A percentile compares a stretch with the other conserved stretches of the same genome.
phyloP scores from a whole-genome alignment of 176 grass and related monocot genomes.

The Hsuehochloa calcarea region DNA sequence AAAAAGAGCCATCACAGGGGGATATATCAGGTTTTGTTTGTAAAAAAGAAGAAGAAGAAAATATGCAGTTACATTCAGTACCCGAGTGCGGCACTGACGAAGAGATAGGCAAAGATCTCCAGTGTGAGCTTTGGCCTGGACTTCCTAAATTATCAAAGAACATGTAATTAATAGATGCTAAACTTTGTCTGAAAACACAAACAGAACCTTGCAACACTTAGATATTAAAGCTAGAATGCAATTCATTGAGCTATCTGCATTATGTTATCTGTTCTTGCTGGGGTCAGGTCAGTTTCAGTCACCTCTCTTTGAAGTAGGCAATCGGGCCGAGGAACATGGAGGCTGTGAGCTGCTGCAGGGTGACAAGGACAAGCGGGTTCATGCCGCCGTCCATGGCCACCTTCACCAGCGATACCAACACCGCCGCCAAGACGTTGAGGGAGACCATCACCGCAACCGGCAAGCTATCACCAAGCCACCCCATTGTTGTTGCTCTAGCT shows the following conservation, averaged over 20 bases:
- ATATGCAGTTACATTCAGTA: neutral
- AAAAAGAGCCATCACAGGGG: neutral
- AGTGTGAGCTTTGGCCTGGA: slow-evolving; percentile 72
- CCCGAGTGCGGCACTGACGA: slow-evolving; percentile 75
- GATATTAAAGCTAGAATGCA: neutral
- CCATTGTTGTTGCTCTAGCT: neutral
- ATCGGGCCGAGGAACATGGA: slow-evolving; percentile 70
- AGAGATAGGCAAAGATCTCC: slow-evolving; percentile 77
- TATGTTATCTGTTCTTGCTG: neutral
- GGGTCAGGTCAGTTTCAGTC: neutral
- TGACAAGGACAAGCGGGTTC: slow-evolving; percentile 70
- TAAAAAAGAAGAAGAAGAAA: neutral
- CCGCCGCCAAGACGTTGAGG: slow-evolving; percentile 48
- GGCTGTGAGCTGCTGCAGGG: slow-evolving; percentile 63
- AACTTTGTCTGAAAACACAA: neutral
- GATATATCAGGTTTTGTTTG: neutral
- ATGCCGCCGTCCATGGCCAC: slow-evolving; percentile 66
- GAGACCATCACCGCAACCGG: slow-evolving; percentile 51
- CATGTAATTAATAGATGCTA: neutral
- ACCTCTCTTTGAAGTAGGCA: slow-evolving; percentile 60
- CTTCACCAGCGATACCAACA: slow-evolving; percentile 68
- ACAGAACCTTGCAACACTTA: neutral
- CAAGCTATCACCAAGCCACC: slow-evolving; percentile 36
- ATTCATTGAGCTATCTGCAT: neutral
- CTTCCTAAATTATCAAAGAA: slow-evolving; percentile 49